Conservation (phyloP, 495 filamentous ascomycete genomes). For the Mytilinidion resinicola region DNA sequence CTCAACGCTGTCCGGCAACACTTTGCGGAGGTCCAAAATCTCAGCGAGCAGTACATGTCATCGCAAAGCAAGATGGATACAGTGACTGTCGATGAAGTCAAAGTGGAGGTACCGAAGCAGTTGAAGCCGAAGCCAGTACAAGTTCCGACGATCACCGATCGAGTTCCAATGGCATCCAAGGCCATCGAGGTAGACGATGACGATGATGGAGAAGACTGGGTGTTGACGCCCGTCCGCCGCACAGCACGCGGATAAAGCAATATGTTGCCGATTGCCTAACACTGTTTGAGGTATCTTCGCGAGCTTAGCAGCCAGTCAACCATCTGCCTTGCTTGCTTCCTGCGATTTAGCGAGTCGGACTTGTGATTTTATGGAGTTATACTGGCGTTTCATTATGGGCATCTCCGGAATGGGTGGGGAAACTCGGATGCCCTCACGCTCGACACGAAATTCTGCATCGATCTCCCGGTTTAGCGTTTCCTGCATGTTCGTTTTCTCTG, state of each 20-base stretch:
- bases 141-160: background rate
- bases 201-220: constrained; percentile 27
- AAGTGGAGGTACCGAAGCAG: constrained; percentile 5
- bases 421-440: constrained; percentile 17
- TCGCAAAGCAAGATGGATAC: constrained; percentile 34
- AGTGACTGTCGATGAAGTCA: constrained; percentile 33
- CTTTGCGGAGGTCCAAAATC: constrained; percentile 50
- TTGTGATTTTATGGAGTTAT: constrained; percentile 4
- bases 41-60: constrained; percentile 29
- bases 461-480: constrained; percentile 2
- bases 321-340: constrained; percentile 2
- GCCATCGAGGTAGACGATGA: constrained; percentile 31
- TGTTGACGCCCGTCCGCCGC: constrained; percentile 22
- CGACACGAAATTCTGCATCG: constrained; percentile 15
- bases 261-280: too few relatives aligned
- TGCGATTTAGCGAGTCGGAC: constrained; percentile 29
- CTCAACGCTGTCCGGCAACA: constrained; percentile 59
- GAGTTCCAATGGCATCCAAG: background rate
- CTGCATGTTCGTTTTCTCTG: constrained; percentile 8
- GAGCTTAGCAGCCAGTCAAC: too few relatives aligned
- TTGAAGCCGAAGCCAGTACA: constrained; percentile 8
- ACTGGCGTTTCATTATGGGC: constrained; percentile 16
- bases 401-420: constrained; percentile 5
- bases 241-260: constrained; percentile 21
- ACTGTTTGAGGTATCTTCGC: too few relatives aligned